These are phyloP conservation scores for Botrytis porri DNA, from an alignment of 2,329 filamentous ascomycete species.

Conservation along the genomic window DNA sequence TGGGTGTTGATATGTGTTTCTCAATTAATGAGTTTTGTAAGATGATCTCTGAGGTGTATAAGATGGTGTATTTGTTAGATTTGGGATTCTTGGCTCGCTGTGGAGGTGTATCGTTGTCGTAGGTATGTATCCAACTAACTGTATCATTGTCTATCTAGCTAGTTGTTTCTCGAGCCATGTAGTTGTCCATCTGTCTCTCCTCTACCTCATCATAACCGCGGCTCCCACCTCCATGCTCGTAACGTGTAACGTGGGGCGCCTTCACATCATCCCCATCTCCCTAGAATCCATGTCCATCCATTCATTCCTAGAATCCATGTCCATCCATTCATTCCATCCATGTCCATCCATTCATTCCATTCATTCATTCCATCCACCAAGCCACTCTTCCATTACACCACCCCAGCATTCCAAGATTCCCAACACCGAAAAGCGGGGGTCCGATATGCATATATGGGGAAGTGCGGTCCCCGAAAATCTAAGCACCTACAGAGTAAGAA, in stretches of 20 bases:
- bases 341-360: not conserved
- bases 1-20: too few species aligned
- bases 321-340: not conserved
- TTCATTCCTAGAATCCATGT: not conserved
- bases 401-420: not conserved
- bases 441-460: not conserved
- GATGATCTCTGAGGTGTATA: not conserved
- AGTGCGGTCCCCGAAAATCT: not conserved
- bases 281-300: too few species aligned
- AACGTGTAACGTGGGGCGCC: not conserved
- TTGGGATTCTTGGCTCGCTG: not conserved
- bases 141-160: too few species aligned
- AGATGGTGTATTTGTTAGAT: not conserved
- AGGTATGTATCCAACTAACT: too few species aligned
- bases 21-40: not conserved
- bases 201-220: not conserved
- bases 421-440: not conserved
- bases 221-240: not conserved
- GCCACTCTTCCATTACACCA: not conserved
- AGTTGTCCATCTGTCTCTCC: not conserved
- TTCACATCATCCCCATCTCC: not conserved
- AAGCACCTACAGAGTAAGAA: too few species aligned
- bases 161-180: not conserved
- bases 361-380: not conserved
- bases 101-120: not conserved